Conservation (phyloP, 176 grass and related monocot species). For the Dactylis glomerata region DNA sequence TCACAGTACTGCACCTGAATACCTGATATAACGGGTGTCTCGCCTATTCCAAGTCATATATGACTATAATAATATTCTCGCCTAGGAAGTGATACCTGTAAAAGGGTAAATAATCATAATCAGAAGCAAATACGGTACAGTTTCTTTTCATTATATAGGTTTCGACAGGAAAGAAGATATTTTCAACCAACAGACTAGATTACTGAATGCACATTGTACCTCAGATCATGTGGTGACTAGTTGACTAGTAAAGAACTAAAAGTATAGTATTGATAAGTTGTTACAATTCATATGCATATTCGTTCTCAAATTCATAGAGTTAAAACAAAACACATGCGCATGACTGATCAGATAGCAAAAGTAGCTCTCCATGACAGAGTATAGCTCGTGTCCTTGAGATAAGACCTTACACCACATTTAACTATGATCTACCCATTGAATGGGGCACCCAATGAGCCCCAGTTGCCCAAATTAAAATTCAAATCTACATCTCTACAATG, state of each 20-base stretch:
- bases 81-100: conserved; percentile 65
- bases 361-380: background rate
- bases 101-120: conserved; percentile 30
- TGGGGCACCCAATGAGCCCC: background rate
- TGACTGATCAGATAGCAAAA: background rate
- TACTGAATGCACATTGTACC: background rate
- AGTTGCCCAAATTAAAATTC: background rate
- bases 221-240: background rate
- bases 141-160: background rate
- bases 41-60: conserved; percentile 57
- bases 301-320: background rate
- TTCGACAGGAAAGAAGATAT: background rate
- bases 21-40: conserved; percentile 50
- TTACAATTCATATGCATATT: background rate
- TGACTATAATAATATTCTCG: conserved; percentile 52
- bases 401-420: background rate
- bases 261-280: background rate
- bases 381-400: background rate
- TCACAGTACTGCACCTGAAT: conserved; percentile 60
- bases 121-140: conserved; percentile 13
- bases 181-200: background rate
- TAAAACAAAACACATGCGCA: background rate
- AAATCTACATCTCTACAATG: background rate
- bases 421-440: conserved; percentile 18
- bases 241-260: background rate